These are phyloP conservation scores for Drosera capensis DNA, from an alignment of 148 eudicot species.

Conservation along the genomic window DNA sequence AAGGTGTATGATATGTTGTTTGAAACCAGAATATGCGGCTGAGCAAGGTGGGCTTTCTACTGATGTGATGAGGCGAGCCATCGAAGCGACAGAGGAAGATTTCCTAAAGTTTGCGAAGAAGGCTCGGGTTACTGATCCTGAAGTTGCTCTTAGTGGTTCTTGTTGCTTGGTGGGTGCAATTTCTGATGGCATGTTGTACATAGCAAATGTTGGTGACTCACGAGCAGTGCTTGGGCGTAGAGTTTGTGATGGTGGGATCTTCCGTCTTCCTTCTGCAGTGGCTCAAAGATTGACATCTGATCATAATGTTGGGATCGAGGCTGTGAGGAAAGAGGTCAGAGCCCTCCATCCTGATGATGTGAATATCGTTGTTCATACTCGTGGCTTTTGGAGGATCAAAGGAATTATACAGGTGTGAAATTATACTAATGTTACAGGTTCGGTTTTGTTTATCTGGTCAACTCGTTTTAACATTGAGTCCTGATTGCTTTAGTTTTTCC, in stretches of 20 bases:
- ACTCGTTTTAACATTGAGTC: background rate
- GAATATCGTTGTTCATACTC: slow-evolving; percentile 24
- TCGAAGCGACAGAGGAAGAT: slow-evolving; percentile 42
- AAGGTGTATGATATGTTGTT: background rate
- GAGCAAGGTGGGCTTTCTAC: slow-evolving; percentile 34
- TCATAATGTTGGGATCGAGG: slow-evolving; percentile 43
- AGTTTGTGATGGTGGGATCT: slow-evolving; percentile 11
- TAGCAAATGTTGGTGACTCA: slow-evolving; percentile 63
- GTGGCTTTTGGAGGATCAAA: slow-evolving; percentile 58
- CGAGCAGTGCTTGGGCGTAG: slow-evolving; percentile 43
- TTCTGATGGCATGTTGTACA: slow-evolving; percentile 28
- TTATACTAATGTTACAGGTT: background rate
- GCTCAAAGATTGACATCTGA: slow-evolving; percentile 44
- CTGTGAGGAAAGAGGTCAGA: slow-evolving; percentile 45
- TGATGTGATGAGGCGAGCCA: slow-evolving; percentile 42
- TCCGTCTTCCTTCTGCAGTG: slow-evolving; percentile 10
- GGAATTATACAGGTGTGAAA: slow-evolving; percentile 49
- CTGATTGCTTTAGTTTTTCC: too few relatives aligned
- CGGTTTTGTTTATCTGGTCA: background rate
- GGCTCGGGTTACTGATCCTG: slow-evolving; percentile 16
- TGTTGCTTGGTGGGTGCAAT: slow-evolving; percentile 58
- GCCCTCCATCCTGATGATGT: slow-evolving; percentile 53
- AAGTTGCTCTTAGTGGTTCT: slow-evolving; percentile 34
- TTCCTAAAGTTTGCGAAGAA: slow-evolving; percentile 26
- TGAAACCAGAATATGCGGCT: slow-evolving; percentile 15